A percentile compares a stretch with the other conserved stretches of the same genome.
Evolutionary conservation across 768 basidiomycete genomes (phyloP).

Genomic region (Cytidiella melzeri): DNA sequence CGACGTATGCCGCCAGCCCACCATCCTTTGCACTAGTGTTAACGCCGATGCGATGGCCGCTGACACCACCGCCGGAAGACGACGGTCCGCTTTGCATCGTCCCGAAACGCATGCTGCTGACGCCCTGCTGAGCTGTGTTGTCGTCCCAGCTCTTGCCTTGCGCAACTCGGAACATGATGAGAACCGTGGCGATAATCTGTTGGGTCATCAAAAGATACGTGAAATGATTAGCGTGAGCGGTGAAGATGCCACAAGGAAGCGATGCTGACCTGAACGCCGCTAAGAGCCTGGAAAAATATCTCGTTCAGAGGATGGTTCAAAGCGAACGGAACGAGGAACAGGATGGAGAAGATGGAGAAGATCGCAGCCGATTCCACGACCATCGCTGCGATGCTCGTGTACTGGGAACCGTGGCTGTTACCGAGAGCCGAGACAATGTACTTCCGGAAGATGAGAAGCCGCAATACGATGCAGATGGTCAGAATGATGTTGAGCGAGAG

Average conservation of each 20-base stretch:
- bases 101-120: no score
- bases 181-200: constrained; percentile 19
- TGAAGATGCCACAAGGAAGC: background rate
- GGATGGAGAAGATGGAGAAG: constrained; percentile 20
- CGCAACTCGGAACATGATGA: constrained; percentile 23
- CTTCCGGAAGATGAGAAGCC: constrained; percentile 18
- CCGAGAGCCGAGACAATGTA: constrained; percentile 9
- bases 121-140: no score
- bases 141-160: constrained; percentile 16
- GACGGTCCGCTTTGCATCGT: no score
- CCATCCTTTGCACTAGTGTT: no score
- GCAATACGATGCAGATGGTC: constrained; percentile 19
- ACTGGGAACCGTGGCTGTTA: constrained; percentile 15
- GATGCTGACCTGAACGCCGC: constrained; percentile 14
- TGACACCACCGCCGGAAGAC: no score
- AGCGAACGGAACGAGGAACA: constrained; percentile 23
- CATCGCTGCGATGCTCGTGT: constrained; percentile 19
- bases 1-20: no score
- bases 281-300: constrained; percentile 15
- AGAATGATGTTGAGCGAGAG: constrained; percentile 22
- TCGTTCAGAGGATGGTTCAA: constrained; percentile 17
- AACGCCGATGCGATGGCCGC: no score
- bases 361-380: constrained; percentile 24
- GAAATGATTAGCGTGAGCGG: background rate
- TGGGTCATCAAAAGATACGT: background rate